Conservation (phyloP, 1,139 yeast species). For the Scheffersomyces stambukii region DNA sequence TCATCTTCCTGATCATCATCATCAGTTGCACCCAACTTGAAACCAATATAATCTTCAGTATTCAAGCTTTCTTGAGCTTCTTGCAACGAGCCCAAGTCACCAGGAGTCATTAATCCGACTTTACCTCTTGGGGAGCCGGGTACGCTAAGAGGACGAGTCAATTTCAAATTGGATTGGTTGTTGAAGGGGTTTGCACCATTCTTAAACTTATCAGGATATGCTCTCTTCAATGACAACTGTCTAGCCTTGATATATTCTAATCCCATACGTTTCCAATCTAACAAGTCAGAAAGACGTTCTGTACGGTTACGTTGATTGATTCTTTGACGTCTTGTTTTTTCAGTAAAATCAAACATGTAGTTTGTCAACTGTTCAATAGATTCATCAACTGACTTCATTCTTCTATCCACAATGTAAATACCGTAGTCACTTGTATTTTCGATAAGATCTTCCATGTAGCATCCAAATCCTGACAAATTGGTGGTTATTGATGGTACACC, state of each 20-base stretch:
- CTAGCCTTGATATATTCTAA: slow-evolving; percentile 94
- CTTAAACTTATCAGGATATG: slow-evolving; percentile 83
- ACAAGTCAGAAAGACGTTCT: slow-evolving; percentile 84
- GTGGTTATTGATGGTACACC: slow-evolving; percentile 99
- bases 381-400: slow-evolving; percentile 91
- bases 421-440: slow-evolving; percentile 96
- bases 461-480: slow-evolving; percentile 94
- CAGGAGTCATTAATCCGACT: slow-evolving; percentile 85
- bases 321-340: slow-evolving; percentile 92
- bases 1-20: slow-evolving; percentile 43
- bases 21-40: slow-evolving; percentile 60
- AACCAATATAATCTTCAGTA: slow-evolving; percentile 77
- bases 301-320: slow-evolving; percentile 97
- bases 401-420: slow-evolving; percentile 92
- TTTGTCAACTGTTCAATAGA: slow-evolving; percentile 86
- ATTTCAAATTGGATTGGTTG: slow-evolving; percentile 52
- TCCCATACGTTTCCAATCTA: slow-evolving; percentile 99
- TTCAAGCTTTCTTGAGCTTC: slow-evolving; percentile 73
- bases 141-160: slow-evolving; percentile 87
- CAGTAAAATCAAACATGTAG: slow-evolving; percentile 84
- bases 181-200: slow-evolving; percentile 62
- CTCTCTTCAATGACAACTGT: slow-evolving; percentile 85
- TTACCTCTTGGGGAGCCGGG: slow-evolving; percentile 84
- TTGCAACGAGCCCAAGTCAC: slow-evolving; percentile 94
- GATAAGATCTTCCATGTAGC: slow-evolving; percentile 96